Base-by-base conservation (phyloP, 2,329 filamentous ascomycete species). In the Ascochyta rabiei region DNA sequence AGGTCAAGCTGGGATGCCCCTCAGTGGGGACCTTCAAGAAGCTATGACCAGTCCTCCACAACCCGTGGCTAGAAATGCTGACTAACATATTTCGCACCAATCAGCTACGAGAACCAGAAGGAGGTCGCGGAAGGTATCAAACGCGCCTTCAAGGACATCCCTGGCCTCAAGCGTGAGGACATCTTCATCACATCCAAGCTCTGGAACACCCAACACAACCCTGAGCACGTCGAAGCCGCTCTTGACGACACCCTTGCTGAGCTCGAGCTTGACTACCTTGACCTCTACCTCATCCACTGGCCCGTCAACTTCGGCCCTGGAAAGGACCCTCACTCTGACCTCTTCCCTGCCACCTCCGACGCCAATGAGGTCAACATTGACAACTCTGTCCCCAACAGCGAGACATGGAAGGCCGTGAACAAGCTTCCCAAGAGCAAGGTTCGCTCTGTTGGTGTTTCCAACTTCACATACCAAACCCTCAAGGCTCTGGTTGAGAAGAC, bases 211-310 rank as follows among this genome's bases (percentile, higher is more conserved):
- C 95, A 92, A 83, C 90, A 96, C 80, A 88, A 92, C 69, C 83
- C 82, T 64, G 64, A 64, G 42, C 82, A 82, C 64, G 91, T 93
- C 70, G 83, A 81, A 75, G 84, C 85, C 75, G 87, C 86, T 70
- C 91, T 95, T 77, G 80, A 95, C 54, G 82, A 85, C 57, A 81
- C 89, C 84, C 68, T 80, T 90, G 71, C 83, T 85, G 66, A 93
- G 81, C 93, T 90, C 86, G 87, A 89, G 60, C 75, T 96, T 57
- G 91, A 93, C 70, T 96, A 96, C 82, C 93, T 96, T 76, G 91
- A 96, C 76, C 85, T 96, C 63, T 96, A 88, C 83, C 83, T 95
- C 69, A 86, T 95, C 67, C 91, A 96, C 81, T 96, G 95, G 84
- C 91, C 92, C 62, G 86, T 95, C 61, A 85, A 91, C 48, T 84